Conservation (phyloP, 257 asterid species). For the Orobanche coerulescens region DNA sequence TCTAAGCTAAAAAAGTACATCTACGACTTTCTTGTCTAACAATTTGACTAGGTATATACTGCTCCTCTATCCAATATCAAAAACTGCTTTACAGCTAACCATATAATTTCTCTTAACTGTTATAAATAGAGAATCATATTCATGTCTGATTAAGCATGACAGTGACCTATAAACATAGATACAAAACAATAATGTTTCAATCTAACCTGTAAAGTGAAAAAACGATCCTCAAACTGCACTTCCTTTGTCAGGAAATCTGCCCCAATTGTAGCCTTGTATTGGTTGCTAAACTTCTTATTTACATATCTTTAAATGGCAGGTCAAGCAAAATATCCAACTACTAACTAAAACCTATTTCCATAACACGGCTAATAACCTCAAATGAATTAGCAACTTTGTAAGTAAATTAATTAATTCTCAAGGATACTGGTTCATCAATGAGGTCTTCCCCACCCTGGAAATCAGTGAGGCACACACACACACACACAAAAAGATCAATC, state of each 20-base stretch:
- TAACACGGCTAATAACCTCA: background rate
- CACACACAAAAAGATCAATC: conserved; percentile 9
- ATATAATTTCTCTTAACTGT: background rate
- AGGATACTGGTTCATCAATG: conserved; percentile 99
- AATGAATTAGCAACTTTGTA: background rate
- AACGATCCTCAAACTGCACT: conserved; percentile 93
- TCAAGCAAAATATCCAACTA: conserved; percentile 42
- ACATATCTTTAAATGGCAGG: conserved; percentile 63
- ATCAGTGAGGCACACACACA: no score
- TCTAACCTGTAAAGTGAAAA: conserved; percentile 88
- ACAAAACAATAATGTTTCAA: background rate
- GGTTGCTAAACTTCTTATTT: conserved; percentile 95
- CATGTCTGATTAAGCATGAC: background rate
- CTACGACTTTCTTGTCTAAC: background rate
- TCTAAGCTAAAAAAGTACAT: background rate
- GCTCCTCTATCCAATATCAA: conserved; percentile 5
- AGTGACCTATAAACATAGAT: conserved; percentile 7
- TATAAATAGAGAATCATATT: background rate
- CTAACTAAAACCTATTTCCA: conserved; percentile 12
- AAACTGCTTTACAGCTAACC: background rate
- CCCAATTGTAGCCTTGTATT: conserved; percentile 97
- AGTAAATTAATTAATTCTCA: conserved; percentile 1
- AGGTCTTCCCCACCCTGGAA: conserved; percentile 98
- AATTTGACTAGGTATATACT: background rate
- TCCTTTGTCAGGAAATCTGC: conserved; percentile 98